Percentiles rank a stretch among this genome's conserved stretches.
Conservation (phyloP, 345 rosid genomes). For the Salix arbutifolia region DNA sequence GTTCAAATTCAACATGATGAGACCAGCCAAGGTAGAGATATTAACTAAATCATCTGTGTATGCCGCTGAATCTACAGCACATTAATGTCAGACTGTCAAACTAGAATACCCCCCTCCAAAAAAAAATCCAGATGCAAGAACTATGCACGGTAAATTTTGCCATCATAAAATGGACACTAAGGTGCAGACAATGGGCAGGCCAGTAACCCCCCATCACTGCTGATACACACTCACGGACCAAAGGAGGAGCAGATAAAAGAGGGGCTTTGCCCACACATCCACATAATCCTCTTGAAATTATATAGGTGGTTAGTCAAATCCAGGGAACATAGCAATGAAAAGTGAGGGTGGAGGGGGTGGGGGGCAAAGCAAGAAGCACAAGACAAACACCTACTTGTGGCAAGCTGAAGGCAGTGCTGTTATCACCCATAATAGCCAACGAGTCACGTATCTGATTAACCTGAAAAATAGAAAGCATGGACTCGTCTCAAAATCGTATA, state of each 20-base stretch:
- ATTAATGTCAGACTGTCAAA: neutral
- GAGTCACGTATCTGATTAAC: conserved; percentile 95
- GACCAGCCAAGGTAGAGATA: conserved; percentile 20
- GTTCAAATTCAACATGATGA: conserved; percentile 23
- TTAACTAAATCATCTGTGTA: conserved; percentile 2
- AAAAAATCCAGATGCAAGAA: too few species aligned
- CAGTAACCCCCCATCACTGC: too few species aligned
- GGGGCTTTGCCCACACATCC: neutral
- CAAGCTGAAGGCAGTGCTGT: conserved; percentile 96
- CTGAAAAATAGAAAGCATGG: conserved; percentile 34
- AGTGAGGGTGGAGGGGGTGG: neutral
- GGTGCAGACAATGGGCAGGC: too few species aligned
- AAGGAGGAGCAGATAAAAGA: too few species aligned
- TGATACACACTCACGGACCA: too few species aligned
- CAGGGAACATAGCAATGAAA: neutral
- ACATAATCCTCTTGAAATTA: neutral
- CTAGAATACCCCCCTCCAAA: too few species aligned
- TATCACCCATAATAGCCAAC: conserved; percentile 88
- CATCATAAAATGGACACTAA: too few species aligned
- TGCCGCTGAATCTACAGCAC: neutral
- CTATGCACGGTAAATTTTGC: too few species aligned
- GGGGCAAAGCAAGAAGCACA: conserved; percentile 5
- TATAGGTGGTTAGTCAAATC: neutral
- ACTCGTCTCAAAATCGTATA: conserved; percentile 9
- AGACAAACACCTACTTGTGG: conserved; percentile 66